These are phyloP conservation scores for Baudoinia panamericana DNA, from an alignment of 495 filamentous ascomycete species.

Conservation along the genomic window DNA sequence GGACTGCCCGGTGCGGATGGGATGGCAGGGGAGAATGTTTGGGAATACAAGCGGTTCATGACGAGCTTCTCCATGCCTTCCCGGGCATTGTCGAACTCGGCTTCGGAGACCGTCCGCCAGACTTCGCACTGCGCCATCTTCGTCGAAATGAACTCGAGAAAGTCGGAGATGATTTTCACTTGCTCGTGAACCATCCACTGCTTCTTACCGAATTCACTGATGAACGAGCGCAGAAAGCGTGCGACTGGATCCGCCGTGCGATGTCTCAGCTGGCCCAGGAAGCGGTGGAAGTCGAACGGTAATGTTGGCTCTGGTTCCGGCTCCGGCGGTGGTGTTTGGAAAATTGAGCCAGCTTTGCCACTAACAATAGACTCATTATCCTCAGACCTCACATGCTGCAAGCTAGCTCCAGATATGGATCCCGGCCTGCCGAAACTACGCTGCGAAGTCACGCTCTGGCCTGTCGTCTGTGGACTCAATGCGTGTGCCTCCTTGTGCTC, in stretches of 20 bases:
- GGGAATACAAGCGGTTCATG: constrained; percentile 93
- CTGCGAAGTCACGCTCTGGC: constrained; percentile 9
- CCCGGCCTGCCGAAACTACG: constrained; percentile 1
- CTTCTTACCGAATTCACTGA: constrained; percentile 89
- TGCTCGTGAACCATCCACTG: constrained; percentile 99
- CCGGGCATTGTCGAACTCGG: constrained; percentile 93
- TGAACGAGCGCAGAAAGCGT: constrained; percentile 85
- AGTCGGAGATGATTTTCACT: constrained; percentile 95
- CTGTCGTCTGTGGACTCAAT: constrained; percentile 17
- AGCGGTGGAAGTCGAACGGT: constrained; percentile 96
- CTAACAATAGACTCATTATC: constrained; percentile 32
- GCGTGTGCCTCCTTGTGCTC: constrained; percentile 44
- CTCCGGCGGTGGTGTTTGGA: constrained; percentile 60
- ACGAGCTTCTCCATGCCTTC: constrained; percentile 99
- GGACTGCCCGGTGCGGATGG: constrained; percentile 57
- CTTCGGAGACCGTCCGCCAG: constrained; percentile 89
- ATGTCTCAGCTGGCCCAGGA: constrained; percentile 87
- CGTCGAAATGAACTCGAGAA: constrained; percentile 92
- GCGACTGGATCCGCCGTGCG: constrained; percentile 94
- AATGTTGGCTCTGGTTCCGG: constrained; percentile 82
- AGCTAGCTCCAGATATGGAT: neutral
- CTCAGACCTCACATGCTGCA: constrained; percentile 6
- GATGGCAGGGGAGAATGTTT: constrained; percentile 93
- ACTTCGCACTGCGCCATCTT: constrained; percentile 99
- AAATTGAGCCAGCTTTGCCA: constrained; percentile 32